Conservation (phyloP, 257 asterid species). For the Linaria vulgaris region DNA sequence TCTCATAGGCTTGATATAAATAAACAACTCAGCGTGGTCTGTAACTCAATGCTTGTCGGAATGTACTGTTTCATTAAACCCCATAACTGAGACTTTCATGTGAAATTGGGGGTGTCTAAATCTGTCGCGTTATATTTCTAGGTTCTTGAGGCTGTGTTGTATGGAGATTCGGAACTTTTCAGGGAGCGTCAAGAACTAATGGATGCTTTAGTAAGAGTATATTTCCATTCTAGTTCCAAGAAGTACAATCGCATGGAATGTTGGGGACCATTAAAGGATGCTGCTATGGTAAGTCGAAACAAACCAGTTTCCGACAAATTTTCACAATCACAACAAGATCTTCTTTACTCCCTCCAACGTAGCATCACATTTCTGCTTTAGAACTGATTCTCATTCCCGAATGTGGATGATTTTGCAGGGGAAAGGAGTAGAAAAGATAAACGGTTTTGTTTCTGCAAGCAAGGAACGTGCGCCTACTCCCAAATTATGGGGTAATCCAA, state of each 20-base stretch:
- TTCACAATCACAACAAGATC: neutral
- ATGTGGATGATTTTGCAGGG: conserved; percentile 44
- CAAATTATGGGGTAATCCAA: conserved; percentile 52
- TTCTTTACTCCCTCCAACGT: neutral
- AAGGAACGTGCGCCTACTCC: conserved; percentile 34
- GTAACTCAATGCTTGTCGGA: neutral
- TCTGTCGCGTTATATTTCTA: conserved; percentile 15
- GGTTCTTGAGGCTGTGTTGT: conserved; percentile 85
- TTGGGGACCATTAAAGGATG: conserved; percentile 90
- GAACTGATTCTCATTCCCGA: neutral
- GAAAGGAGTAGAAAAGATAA: conserved; percentile 49
- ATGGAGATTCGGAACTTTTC: conserved; percentile 80
- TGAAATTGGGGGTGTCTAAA: neutral
- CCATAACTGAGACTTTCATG: neutral
- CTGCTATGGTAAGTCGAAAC: conserved; percentile 50
- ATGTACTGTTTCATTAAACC: neutral
- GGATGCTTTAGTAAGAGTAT: conserved; percentile 79
- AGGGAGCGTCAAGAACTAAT: conserved; percentile 55
- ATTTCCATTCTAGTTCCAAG: conserved; percentile 80
- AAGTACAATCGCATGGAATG: conserved; percentile 79
- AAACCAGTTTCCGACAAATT: neutral
- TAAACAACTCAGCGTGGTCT: neutral
- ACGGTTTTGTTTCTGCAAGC: conserved; percentile 45
- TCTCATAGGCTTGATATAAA: neutral
- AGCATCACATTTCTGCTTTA: neutral